phyloP scores from a whole-genome alignment of 192 early-diverging fungal genomes.

The Entomortierella chlamydospora region DNA sequence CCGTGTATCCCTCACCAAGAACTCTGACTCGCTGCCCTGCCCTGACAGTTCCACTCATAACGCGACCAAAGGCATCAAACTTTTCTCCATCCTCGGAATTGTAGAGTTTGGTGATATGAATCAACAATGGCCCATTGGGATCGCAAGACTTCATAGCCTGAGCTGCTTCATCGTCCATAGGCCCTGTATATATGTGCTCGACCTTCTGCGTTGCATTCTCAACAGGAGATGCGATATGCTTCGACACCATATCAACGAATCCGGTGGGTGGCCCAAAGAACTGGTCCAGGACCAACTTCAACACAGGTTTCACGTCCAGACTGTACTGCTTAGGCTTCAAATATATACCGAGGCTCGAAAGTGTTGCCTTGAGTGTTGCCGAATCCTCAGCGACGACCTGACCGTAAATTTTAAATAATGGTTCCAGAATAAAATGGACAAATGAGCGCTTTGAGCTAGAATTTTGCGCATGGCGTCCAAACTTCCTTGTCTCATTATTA shows the following conservation, averaged over 20 bases:
- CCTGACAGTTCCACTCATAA: constrained; percentile 90
- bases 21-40: constrained; percentile 87
- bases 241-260: constrained; percentile 91
- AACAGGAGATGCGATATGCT: constrained; percentile 82
- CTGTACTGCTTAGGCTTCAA: constrained; percentile 81
- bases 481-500: constrained; percentile 81
- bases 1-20: constrained; percentile 90
- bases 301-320: constrained; percentile 88
- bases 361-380: constrained; percentile 72
- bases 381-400: constrained; percentile 87
- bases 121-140: constrained; percentile 91
- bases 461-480: constrained; percentile 77
- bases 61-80: constrained; percentile 93
- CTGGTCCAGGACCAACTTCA: constrained; percentile 82
- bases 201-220: constrained; percentile 77
- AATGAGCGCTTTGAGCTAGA: constrained; percentile 81
- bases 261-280: constrained; percentile 93
- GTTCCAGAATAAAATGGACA: constrained; percentile 96
- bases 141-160: constrained; percentile 83
- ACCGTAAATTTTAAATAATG: constrained; percentile 93
- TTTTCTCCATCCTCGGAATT: constrained; percentile 85
- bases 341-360: constrained; percentile 84
- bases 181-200: constrained; percentile 71
- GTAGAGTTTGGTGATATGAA: constrained; percentile 93
- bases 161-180: constrained; percentile 67